These are phyloP conservation scores for Cladophialophora yegresii DNA, from an alignment of 2,329 filamentous ascomycete genomes.

Conservation along the genomic window DNA sequence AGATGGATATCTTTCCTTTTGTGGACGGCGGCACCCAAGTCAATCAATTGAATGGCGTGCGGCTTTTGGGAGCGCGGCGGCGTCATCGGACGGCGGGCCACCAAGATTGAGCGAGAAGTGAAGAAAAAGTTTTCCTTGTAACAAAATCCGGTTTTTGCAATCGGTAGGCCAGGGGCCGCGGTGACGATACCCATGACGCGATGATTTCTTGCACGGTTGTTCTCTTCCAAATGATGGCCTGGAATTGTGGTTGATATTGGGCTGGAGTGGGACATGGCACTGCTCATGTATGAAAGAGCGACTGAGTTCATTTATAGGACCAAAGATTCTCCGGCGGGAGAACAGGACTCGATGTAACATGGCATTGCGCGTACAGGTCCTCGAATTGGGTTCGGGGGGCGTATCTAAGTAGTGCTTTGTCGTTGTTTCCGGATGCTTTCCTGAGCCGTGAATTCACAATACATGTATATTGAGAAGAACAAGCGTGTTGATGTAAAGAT, in stretches of 20 bases:
- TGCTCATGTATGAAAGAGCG: background rate
- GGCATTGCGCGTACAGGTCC: background rate
- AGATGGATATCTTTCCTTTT: slow-evolving; percentile 29
- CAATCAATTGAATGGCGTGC: no score
- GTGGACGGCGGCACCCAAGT: slow-evolving; percentile 11
- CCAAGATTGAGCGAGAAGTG: background rate
- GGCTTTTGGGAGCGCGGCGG: background rate
- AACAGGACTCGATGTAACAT: background rate
- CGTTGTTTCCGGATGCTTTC: no score
- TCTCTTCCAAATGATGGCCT: background rate
- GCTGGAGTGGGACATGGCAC: background rate
- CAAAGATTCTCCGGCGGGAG: background rate
- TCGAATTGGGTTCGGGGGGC: background rate
- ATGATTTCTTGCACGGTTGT: background rate
- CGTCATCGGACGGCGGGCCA: background rate
- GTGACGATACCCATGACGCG: background rate
- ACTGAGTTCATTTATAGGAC: background rate
- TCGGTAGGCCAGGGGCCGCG: background rate
- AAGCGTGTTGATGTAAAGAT: background rate
- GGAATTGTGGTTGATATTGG: background rate
- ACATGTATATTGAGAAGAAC: background rate
- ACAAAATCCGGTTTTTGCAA: background rate
- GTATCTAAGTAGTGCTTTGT: background rate
- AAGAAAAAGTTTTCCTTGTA: background rate
- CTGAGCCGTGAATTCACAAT: background rate